Evolutionary conservation across 2,329 filamentous ascomycete species (phyloP), one percentile per base, ranked within the genome.

Genomic region (Diaporthe sp.): DNA sequence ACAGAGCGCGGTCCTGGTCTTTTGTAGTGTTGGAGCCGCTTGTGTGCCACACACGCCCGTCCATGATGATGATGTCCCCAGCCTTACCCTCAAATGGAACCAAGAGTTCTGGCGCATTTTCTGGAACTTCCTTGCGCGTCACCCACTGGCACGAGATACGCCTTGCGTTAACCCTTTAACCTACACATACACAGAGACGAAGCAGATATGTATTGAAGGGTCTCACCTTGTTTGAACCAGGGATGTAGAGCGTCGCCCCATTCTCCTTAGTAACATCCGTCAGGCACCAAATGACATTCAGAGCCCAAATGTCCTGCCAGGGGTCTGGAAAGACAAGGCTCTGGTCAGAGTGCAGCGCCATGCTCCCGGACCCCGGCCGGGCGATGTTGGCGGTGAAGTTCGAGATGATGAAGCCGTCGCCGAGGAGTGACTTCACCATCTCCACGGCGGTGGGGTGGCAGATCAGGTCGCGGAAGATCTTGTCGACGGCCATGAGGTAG

Each of bases 361-460:
- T 81, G 15, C 76, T 78, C 72, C 77, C 58, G 19, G 79, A 77
- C 0, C 82, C 82, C 0, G 82, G 82, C 0, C 80, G 78, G 15
- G 81, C 81, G 58, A 83, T 82, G 72, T 83, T 83, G 59, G 80
- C 80, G 7, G 81, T 82, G 75, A 83, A 83, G 75, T 83, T 83
- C 27, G 77, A 79, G 71, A 83, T 79, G 13, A 82, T 74, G 76
- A 81, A 80, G 13, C 77, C 76, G 6, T 80, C 78, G 4, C 80
- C 80, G 0, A 83, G 77, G 3, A 81, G 76, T 0, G 76, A 77
- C 66, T 79, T 76, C 30, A 81, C 79, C 70, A 76, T 75, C 17
- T 77, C 75, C 19, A 77, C 39, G 6, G 76, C 76, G 1, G 58
- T 74, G 13, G 76, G 70, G 39, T 77, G 73, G 1, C 56, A 61